A percentile compares a stretch with the other conserved stretches of the same genome.
Evolutionary conservation across 139 green algal species (phyloP).

Genomic region (Limnomonas spitsbergensis): DNA sequence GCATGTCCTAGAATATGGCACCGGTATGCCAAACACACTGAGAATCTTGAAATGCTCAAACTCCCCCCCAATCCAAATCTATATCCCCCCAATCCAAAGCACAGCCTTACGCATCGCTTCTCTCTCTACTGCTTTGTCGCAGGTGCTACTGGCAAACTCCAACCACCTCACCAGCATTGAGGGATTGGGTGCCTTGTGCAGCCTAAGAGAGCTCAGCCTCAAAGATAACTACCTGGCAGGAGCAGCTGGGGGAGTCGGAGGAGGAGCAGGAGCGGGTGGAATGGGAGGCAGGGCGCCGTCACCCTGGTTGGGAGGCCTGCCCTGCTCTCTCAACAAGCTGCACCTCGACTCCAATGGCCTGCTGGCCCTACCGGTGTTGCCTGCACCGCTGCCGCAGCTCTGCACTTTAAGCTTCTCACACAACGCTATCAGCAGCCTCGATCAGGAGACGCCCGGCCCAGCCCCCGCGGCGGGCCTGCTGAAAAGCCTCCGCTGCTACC

Average conservation of each 20-base stretch:
- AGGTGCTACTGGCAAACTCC: neutral
- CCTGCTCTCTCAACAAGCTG: neutral
- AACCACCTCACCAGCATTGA: conserved; percentile 11
- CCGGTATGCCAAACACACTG: no score
- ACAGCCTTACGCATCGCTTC: no score
- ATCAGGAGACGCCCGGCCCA: neutral
- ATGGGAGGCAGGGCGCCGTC: no score
- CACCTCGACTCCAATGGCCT: neutral
- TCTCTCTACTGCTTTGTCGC: no score
- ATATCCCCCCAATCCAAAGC: no score
- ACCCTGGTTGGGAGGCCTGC: neutral
- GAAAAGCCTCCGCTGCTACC: neutral
- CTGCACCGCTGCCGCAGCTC: neutral
- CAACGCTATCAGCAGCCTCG: neutral
- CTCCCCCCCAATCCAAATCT: no score
- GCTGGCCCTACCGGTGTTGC: neutral
- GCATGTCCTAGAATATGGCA: no score
- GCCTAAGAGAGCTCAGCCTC: neutral
- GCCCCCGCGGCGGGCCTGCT: neutral
- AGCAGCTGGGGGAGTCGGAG: neutral
- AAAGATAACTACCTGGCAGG: conserved; percentile 1
- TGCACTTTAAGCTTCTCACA: neutral
- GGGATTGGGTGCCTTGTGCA: neutral
- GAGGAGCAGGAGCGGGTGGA: no score
- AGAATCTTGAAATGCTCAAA: no score